Conservation (phyloP, 768 basidiomycete species). For the Pleurotus salmoneostramineus region DNA sequence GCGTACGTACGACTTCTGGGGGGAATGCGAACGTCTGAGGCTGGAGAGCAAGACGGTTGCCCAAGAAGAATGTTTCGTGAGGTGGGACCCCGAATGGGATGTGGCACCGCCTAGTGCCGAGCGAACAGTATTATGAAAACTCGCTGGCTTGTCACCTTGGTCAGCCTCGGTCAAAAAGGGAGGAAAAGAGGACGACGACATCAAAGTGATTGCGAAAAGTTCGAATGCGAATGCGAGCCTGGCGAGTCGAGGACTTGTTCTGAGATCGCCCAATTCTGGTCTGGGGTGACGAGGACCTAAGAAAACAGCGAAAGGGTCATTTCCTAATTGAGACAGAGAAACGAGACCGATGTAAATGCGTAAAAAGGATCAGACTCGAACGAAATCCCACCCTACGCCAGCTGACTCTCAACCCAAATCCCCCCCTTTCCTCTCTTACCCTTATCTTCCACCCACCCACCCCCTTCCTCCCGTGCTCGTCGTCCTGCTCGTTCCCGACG, state of each 20-base stretch:
- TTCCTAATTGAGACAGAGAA: conserved; percentile 23
- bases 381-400: conserved; percentile 14
- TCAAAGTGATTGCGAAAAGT: conserved; percentile 20
- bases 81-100: conserved; percentile 5
- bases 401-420: conserved; percentile 16
- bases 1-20: neutral
- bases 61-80: neutral
- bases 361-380: conserved; percentile 28
- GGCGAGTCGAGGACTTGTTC: neutral
- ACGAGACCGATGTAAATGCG: conserved; percentile 24
- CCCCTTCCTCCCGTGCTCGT: conserved; percentile 7
- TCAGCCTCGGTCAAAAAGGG: conserved; percentile 9
- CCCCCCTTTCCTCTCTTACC: conserved; percentile 18
- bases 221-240: conserved; percentile 11
- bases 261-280: neutral
- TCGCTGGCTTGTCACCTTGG: conserved; percentile 8
- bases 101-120: conserved; percentile 7
- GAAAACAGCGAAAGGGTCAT: conserved; percentile 8
- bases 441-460: conserved; percentile 7
- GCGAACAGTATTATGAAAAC: conserved; percentile 1
- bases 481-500: conserved; percentile 6
- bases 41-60: neutral
- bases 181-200: conserved; percentile 10
- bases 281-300: neutral
- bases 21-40: no score